Base-by-base conservation (phyloP, 768 basidiomycete species). In the Austroboletus eburneus region DNA sequence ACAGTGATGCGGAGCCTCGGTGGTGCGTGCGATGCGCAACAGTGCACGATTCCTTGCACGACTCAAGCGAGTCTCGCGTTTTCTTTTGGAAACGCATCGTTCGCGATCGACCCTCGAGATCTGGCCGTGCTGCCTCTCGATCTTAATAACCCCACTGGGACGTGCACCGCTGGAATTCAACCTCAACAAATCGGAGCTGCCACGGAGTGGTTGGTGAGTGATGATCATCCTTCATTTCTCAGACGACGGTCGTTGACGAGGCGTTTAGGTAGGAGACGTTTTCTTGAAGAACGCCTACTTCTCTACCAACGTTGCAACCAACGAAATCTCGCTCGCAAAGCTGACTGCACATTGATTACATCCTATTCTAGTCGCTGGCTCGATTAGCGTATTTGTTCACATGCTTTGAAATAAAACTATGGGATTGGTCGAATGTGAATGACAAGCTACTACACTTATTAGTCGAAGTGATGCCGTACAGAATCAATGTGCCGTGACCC, bases 281-380 rank as follows among this genome's bases (percentile, higher is more conserved):
- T 87, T 87, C 72, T 68, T 87, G 58, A 87, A 87, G 76, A 88
- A 85, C 56, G 84, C 74, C 1, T 86, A 85, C 61, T 82, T 83
- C 62, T 83, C 83, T 6, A 81, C 78, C 10, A 70, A 88, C 52
- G 77, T 78, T 13, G 62, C 50, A 10, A 73, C 74, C 54, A 83
- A 86, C 60, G 68, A 73, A 33, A 69, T 87, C 25, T 78, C 74
- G 21, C 72, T 87, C 49, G 83, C 83, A 20, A 73, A 77, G 56
- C 70, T 80, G 43, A 67, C 70, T 10, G 74, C 62, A 24, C 20
- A 40, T 20, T 66, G 42, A 59, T 38, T 6, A 9, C 17, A 35
- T 20, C 17, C 13, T 16, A 21, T 45, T 25, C 21, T 42, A 5
- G 33, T 46, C 37, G 56, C 55, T 43, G 40, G 54, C 8, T 48